These are phyloP conservation scores for Akebia trifoliata DNA, from an alignment of 164 flowering plant species.

Conservation along the genomic window DNA sequence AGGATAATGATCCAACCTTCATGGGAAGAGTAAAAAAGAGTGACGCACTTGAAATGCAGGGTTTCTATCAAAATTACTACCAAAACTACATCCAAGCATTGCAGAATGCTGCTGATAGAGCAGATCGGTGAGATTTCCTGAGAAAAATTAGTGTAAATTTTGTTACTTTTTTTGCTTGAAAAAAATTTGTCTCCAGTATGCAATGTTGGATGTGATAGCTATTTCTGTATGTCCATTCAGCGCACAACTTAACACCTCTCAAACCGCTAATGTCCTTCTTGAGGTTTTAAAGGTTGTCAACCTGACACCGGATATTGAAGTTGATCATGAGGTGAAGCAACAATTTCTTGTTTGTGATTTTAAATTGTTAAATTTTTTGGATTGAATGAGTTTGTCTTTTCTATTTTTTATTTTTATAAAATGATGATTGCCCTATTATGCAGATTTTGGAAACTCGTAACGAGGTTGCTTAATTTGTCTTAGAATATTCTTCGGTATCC, in stretches of 20 bases:
- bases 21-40: conserved; percentile 65
- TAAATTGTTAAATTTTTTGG: not conserved
- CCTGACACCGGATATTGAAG: conserved; percentile 73
- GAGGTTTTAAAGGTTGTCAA: conserved; percentile 97
- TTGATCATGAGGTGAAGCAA: conserved; percentile 76
- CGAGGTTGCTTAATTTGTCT: no score
- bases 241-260: conserved; percentile 97
- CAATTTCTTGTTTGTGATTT: not conserved
- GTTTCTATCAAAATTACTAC: conserved; percentile 95
- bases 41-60: conserved; percentile 99
- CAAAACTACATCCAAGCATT: conserved; percentile 90
- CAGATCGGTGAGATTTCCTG: conserved; percentile 68
- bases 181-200: not conserved
- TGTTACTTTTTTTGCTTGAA: not conserved
- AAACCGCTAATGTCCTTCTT: conserved; percentile 95
- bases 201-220: not conserved
- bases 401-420: not conserved
- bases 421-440: not conserved
- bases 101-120: conserved; percentile 89
- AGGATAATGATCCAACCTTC: conserved; percentile 92
- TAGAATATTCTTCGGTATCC: conserved; percentile 84
- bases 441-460: conserved; percentile 85
- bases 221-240: conserved; percentile 31
- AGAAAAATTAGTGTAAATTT: not conserved
- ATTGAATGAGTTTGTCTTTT: not conserved